Evolutionary conservation across 495 filamentous ascomycete genomes (phyloP), one percentile per base, ranked within the genome.

Genomic region (Filosporella fistucella): DNA sequence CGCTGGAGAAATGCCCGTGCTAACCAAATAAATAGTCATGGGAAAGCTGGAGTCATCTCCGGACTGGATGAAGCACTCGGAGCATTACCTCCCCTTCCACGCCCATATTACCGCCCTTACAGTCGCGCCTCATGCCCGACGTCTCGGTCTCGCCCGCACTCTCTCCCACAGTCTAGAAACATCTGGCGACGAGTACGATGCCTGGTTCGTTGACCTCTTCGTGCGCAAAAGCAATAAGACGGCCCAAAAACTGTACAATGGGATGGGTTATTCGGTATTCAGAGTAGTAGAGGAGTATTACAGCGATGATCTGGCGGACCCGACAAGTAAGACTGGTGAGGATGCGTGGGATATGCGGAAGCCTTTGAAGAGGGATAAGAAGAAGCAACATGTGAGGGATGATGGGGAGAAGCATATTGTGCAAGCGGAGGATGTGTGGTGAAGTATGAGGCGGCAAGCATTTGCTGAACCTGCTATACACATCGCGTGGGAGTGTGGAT

Each of bases 281-380:
- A 76, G 93, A 14, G 78, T 85, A 2, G 91, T 98, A 17, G 77
- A 89, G 42, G 84, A 83, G 57, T 98, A 98, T 64, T 98, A 98
- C 57, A 88, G 82, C 40, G 91, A 89, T 58, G 83, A 90, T 61
- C 82, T 82, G 8, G 33, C 40, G 16, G 80, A 63, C 30, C 52
- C 56, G 21, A 61, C 63, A 37, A 52, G 55, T 10, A 59, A 70
- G 47, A 71, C 71, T 34, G 63, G 80, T 23, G 89, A 91, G 58
- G 91, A 96, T 71, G 93, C 93, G 12, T 96, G 86, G 63, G 78
- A 98, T 64, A 98, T 98, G 93, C 81, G 93, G 40, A 97, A 97
- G 59, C 82, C 88, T 37, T 81, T 91, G 66, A 85, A 76, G 65
- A 75, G 90, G 51, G 93, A 98, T 67, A 86, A 84, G 64, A 77